phyloP scores from a whole-genome alignment of 495 filamentous ascomycete species.

The Symbiotaphrina buchneri region DNA sequence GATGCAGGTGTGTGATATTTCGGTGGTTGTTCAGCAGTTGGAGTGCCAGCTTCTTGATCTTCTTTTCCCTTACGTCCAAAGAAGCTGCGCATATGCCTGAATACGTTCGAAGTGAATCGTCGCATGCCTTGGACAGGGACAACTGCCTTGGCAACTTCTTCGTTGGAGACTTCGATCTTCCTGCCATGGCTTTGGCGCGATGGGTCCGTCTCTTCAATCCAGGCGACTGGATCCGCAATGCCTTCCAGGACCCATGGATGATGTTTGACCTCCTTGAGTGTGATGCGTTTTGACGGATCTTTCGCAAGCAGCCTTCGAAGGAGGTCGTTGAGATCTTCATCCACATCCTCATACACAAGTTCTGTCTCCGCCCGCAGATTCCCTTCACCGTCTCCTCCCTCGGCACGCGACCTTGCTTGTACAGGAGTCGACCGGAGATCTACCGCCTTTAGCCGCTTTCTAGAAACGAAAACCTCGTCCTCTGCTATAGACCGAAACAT shows the following conservation, averaged over 20 bases:
- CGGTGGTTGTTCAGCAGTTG: slow-evolving; percentile 45
- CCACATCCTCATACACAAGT: slow-evolving; percentile 67
- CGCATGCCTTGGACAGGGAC: slow-evolving; percentile 35
- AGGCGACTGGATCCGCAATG: slow-evolving; percentile 46
- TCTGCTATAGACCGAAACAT: slow-evolving; percentile 82
- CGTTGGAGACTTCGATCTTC: slow-evolving; percentile 78
- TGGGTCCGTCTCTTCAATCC: slow-evolving; percentile 90
- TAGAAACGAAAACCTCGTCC: slow-evolving; percentile 72
- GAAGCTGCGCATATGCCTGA: no score
- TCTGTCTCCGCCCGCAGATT: slow-evolving; percentile 33
- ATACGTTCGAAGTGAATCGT: slow-evolving; percentile 3
- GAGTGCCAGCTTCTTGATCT: no score
- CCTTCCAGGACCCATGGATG: slow-evolving; percentile 88
- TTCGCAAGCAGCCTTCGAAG: slow-evolving; percentile 66
- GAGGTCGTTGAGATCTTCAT: slow-evolving; percentile 61
- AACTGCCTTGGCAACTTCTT: slow-evolving; percentile 77
- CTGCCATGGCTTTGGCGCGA: slow-evolving; percentile 57
- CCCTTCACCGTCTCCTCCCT: no score
- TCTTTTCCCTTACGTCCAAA: no score
- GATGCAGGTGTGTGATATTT: slow-evolving; percentile 24
- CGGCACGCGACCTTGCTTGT: slow-evolving; percentile 15
- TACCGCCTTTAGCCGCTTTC: slow-evolving; percentile 49
- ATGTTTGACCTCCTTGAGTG: slow-evolving; percentile 77
- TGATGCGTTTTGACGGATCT: slow-evolving; percentile 71
- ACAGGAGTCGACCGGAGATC: slow-evolving; percentile 16